Percentiles rank a stretch among this genome's conserved stretches.
Conservation (phyloP, 176 grass and related monocot genomes). For the Sorghum bicolor region Sorghum_bicolor_NCBIv3 NC_012870.2:12170001-12170500, state of each 20-base stretch:
- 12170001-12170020: background rate
- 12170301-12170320: background rate
- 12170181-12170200: background rate
- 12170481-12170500: background rate
- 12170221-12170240: background rate
- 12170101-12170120: background rate
- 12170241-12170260: background rate
- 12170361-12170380: too few species aligned
- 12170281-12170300: background rate
- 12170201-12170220: background rate
- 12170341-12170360: background rate
- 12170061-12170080: background rate
- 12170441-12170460: background rate
- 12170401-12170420: background rate
- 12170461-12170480: background rate
- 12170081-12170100: background rate
- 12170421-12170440: conserved; percentile 1
- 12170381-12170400: background rate
- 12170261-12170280: background rate
- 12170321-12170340: background rate
- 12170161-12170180: background rate
- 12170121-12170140: background rate
- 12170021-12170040: background rate
- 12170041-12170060: background rate
- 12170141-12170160: background rate